A percentile compares a stretch with the other conserved stretches of the same genome.
phyloP scores from a whole-genome alignment of 371 early-diverging fungal species.

The Chytridiales sp. region DNA sequence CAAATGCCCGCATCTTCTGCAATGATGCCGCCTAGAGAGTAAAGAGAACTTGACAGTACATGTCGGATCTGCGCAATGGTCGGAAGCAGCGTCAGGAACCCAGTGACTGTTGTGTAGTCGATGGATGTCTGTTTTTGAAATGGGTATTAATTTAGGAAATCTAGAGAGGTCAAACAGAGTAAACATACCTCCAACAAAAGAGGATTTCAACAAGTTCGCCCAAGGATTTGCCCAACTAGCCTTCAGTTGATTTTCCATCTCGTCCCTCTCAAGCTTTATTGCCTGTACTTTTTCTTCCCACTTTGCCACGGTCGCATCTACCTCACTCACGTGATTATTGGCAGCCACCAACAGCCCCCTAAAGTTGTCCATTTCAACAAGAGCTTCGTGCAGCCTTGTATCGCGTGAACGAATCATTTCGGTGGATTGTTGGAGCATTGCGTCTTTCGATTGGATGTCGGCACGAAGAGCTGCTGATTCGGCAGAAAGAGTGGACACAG shows the following conservation, averaged over 20 bases:
- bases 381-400: too few relatives aligned
- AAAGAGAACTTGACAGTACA: not conserved
- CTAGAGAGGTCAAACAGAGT: not conserved
- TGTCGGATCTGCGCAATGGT: not conserved
- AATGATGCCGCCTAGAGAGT: not conserved
- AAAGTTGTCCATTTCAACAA: too few relatives aligned
- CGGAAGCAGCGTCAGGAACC: not conserved
- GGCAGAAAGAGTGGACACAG: too few relatives aligned
- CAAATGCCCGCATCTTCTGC: slow-evolving; percentile 9
- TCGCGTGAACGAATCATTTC: too few relatives aligned
- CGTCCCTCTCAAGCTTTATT: not conserved
- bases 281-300: not conserved
- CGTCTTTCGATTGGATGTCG: too few relatives aligned
- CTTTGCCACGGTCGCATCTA: too few relatives aligned
- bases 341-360: too few relatives aligned
- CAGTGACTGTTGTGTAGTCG: not conserved
- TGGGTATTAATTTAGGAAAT: not conserved
- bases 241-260: not conserved
- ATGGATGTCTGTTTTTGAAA: not conserved
- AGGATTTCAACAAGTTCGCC: not conserved
- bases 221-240: not conserved
- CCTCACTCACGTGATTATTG: too few relatives aligned
- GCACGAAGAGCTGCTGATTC: too few relatives aligned
- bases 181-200: not conserved
- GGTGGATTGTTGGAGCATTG: too few relatives aligned